Evolutionary conservation across 1,284 basidiomycete species (phyloP), one percentile per base, ranked within the genome.

Genomic region (Boletus sp.): DNA sequence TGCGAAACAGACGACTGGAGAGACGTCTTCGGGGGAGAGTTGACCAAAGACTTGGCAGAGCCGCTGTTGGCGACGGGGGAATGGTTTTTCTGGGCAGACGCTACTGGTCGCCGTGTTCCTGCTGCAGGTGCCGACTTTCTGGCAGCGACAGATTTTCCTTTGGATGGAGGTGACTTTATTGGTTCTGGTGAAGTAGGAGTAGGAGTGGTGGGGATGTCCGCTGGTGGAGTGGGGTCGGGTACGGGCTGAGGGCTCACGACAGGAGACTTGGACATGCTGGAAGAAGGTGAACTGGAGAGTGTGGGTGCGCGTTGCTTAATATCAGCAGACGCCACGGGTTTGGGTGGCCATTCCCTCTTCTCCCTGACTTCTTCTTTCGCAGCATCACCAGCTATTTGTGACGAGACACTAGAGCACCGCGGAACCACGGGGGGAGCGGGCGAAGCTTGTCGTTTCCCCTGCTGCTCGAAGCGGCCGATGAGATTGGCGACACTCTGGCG

Each of bases 401-500:
- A 84, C 20, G 74, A 67, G 47, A 80, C 81, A 56, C 81, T 87
- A 19, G 78, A 73, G 49, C 79, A 79, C 43, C 84, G 78, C 29
- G 66, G 69, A 27, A 72, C 68, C 38, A 66, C 64, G 39, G 73
- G 67, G 20, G 62, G 50, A 34, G 57, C 55, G 19, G 70, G 61
- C 5, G 65, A 41, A 5, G 77, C 68, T 52, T 77, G 74, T 39
- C 79, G 77, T 66, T 88, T 88, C 49, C 73, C 80, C 68, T 87
- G 83, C 60, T 79, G 83, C 65, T 90, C 87, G 57, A 89, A 90
- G 50, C 84, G 78, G 39, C 86, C 87, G 60, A 90, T 89, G 68
- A 90, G 82, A 63, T 88, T 90, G 52, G 87, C 87, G 45, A 90
- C 88, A 60, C 82, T 87, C 62, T 76, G 76, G 53, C 88, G 82